phyloP scores from a whole-genome alignment of 2,329 filamentous ascomycete species.

The Diaporthe humulicola region DNA sequence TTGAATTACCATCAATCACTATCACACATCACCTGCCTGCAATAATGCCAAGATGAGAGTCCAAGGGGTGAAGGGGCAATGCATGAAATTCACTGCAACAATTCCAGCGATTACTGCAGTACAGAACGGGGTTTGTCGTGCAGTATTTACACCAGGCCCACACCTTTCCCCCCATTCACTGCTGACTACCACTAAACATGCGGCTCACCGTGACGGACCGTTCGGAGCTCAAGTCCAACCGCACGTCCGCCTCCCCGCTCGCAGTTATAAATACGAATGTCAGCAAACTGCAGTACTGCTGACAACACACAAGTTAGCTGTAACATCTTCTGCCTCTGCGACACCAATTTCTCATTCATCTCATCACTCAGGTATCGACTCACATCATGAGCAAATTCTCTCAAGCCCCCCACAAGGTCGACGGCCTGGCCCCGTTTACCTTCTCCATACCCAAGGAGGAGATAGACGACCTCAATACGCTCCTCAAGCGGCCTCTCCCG shows the following conservation, averaged over 20 bases:
- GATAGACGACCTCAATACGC: slow-evolving; percentile 10
- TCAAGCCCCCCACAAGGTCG: slow-evolving; percentile 8
- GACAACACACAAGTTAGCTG: not conserved
- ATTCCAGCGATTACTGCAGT: not conserved
- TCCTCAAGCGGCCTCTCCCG: slow-evolving; percentile 12
- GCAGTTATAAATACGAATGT: not conserved
- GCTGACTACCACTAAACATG: not conserved
- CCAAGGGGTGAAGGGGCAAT: not conserved
- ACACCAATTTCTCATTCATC: not conserved
- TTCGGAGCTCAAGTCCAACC: slow-evolving; percentile 13
- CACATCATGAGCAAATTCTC: slow-evolving; percentile 14
- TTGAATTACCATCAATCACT: not conserved
- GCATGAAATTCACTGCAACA: slow-evolving; percentile 1
- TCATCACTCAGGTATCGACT: not conserved
- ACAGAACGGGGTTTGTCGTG: not conserved
- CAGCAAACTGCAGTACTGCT: not conserved
- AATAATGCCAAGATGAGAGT: not conserved
- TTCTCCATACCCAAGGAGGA: slow-evolving; percentile 14
- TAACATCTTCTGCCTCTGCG: not conserved
- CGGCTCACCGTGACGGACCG: slow-evolving; percentile 13
- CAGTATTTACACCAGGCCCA: not conserved
- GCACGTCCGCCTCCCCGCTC: slow-evolving; percentile 17
- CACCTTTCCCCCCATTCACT: not conserved
- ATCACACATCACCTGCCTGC: not conserved
- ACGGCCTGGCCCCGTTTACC: slow-evolving; percentile 3